phyloP scores from a whole-genome alignment of 1,284 basidiomycete genomes.

The Boletellus sp. region DNA sequence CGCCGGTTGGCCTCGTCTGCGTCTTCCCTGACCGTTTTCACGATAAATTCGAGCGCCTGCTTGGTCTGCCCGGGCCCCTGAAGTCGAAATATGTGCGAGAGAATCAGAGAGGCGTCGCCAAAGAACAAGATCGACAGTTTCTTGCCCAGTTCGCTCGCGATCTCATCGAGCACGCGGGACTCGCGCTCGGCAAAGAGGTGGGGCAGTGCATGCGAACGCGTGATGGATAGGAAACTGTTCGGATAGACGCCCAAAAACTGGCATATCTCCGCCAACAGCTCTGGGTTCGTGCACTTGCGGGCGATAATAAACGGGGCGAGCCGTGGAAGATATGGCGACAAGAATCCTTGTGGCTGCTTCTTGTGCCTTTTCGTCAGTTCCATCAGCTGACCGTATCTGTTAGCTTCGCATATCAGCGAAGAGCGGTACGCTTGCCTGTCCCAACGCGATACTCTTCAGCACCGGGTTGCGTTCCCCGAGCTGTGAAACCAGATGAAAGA shows the following conservation, averaged over 20 bases:
- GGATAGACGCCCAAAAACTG: constrained; percentile 55
- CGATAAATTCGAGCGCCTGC: constrained; percentile 60
- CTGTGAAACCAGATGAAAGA: constrained; percentile 67
- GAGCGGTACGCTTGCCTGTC: constrained; percentile 42
- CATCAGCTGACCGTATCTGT: constrained; percentile 47
- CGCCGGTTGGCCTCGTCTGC: constrained; percentile 25
- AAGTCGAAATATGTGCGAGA: constrained; percentile 71
- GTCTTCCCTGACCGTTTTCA: constrained; percentile 34
- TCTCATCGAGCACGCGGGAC: constrained; percentile 43
- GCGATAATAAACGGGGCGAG: constrained; percentile 67
- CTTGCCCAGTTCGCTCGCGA: constrained; percentile 43
- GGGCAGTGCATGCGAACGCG: constrained; percentile 67
- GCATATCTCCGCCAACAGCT: constrained; percentile 58
- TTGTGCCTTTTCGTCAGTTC: constrained; percentile 53
- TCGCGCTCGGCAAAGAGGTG: constrained; percentile 65
- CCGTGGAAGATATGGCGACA: constrained; percentile 67
- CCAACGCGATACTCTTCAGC: constrained; percentile 64
- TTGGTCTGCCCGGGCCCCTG: constrained; percentile 50
- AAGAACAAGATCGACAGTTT: constrained; percentile 57
- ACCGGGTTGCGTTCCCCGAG: constrained; percentile 66
- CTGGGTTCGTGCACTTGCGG: constrained; percentile 56
- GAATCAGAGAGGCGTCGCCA: constrained; percentile 58
- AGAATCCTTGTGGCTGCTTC: constrained; percentile 66
- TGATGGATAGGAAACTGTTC: constrained; percentile 65
- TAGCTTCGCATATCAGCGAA: neutral